Evolutionary conservation across 148 eudicot species (phyloP), one percentile per base, ranked within the genome.

Genomic region (Gaultheria prostrata): DNA sequence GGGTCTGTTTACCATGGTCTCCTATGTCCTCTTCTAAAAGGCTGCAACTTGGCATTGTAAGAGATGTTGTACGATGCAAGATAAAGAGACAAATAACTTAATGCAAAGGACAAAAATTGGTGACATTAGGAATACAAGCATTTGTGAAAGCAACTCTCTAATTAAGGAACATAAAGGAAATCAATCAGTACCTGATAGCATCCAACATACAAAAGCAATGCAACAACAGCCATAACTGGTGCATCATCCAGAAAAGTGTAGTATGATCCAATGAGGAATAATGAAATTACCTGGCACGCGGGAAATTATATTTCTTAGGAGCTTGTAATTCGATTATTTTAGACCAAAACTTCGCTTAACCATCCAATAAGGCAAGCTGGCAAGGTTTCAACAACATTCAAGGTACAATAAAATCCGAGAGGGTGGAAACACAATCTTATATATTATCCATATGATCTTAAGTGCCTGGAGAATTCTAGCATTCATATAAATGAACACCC

Each of bases 181-280:
- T 28, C 43, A 4, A 65, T 20, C 11, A 59, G 39, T 86, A 95
- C 99, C 99, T 97, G 99, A 87, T 94, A 97, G 89, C 99, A 94
- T 35, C 98, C 98, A 82, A 97, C 98, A 84, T 94, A 97, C 39
- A 94, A 82, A 54, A 97, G 92, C 87, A 97, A 85, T 48, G 93
- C 95, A 86, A 84, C 89, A 76, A 97, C 98, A 69, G 99, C 99
- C 84, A 97, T 87, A 61, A 90, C 94, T 14, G 95, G 98, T 70
- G 85, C 90, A 85, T 91, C 82, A 88, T 84, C 94, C 78, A 97
- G 91, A 85, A 89, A 97, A 67, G 93, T 94, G 90, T 97, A 97
- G 88, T 94, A 97, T 54, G 97, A 89, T 79, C 99, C 99, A 84
- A 97, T 90, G 77, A 97, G 95, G 85, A 92, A 83, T 33, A 97